Base-by-base conservation (phyloP, 164 flowering plant species). In the Pachysandra terminalis region DNA sequence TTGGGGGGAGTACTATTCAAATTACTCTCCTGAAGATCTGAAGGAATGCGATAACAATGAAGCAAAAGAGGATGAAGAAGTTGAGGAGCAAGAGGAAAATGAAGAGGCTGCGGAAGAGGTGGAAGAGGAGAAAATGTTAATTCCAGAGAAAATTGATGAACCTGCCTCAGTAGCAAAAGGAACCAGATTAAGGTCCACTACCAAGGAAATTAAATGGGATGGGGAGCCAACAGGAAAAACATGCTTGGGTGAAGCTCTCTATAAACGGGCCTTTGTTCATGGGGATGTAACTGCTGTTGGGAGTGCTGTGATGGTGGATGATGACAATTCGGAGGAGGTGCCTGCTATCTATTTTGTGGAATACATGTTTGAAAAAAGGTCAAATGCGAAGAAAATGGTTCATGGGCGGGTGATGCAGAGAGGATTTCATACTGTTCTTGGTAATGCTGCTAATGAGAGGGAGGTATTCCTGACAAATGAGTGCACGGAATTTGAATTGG, bases 1-100 rank as follows among this genome's bases (percentile, higher is more conserved):
- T 62, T 95, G 99, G 99, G 91, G 93, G 0, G 96, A 89, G 23
- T 95, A 82, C 72, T 95, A 95, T 67, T 89, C 94, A 40, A 89
- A 86, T 57, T 84, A 82, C 71, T 80, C 76, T 9, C 91, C 90
- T 1, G 97, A 92, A 59, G 85, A 81, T 37, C 35, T 59, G 24
- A 80, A 82, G 48, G 84, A 79, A 56, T 81, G 32, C 48, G 54
- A n/a, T 35, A 14, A 12, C 61, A 0, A 24, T 49, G 86, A 75
- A 48, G 64, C 51, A 16, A 81, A 79, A 70, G 84, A 71, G 56
- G 87, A 84, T 51, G 81, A 75, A 35, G 81, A 70, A 52, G 77
- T n/a, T n/a, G n/a, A 79, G 48, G 80, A 86, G 52, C 74, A 82
- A 22, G 87, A 81, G 23, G 87, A 80, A 56, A 66, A 84, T 23